Evolutionary conservation across 257 asterid species (phyloP).

Genomic region (Jacaranda mimosifolia): DNA sequence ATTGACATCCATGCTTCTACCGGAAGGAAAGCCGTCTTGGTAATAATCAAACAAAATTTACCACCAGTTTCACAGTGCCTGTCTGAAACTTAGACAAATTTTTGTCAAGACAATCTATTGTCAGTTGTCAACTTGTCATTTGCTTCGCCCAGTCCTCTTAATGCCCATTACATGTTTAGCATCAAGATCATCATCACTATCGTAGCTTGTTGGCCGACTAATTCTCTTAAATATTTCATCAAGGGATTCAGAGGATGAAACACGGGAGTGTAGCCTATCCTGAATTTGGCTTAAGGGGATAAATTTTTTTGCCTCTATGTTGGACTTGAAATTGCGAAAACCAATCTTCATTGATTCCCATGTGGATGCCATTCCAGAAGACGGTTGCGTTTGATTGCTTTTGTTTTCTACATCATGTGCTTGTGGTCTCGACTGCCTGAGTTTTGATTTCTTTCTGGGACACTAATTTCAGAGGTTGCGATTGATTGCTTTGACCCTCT

Average conservation of each 20-base stretch:
- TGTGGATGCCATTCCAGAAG: slow-evolving; percentile 54
- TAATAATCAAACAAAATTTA: slow-evolving; percentile 18
- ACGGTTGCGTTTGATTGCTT: slow-evolving; percentile 36
- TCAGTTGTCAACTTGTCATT: slow-evolving; percentile 37
- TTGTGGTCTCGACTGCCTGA: slow-evolving; percentile 45
- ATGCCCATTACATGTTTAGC: slow-evolving; percentile 37
- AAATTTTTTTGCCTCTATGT: slow-evolving; percentile 60
- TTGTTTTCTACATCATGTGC: slow-evolving; percentile 34
- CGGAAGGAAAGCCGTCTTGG: not conserved
- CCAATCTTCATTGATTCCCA: slow-evolving; percentile 75
- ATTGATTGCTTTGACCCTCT: slow-evolving; percentile 43
- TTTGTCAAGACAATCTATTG: slow-evolving; percentile 6
- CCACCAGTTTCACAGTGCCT: not conserved
- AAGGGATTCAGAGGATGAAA: slow-evolving; percentile 63
- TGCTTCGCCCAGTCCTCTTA: slow-evolving; percentile 34
- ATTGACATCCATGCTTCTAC: not conserved
- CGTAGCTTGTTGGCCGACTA: slow-evolving; percentile 46
- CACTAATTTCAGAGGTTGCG: slow-evolving; percentile 37
- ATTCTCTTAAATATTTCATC: slow-evolving; percentile 72
- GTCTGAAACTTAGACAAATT: slow-evolving; percentile 2
- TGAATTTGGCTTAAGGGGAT: slow-evolving; percentile 56
- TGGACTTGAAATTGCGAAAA: slow-evolving; percentile 61
- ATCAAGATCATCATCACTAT: slow-evolving; percentile 36
- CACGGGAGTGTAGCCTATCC: slow-evolving; percentile 40
- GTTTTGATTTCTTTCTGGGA: slow-evolving; percentile 34